Base-by-base conservation (phyloP, 495 filamentous ascomycete genomes). In the Penicillium taxi region DNA sequence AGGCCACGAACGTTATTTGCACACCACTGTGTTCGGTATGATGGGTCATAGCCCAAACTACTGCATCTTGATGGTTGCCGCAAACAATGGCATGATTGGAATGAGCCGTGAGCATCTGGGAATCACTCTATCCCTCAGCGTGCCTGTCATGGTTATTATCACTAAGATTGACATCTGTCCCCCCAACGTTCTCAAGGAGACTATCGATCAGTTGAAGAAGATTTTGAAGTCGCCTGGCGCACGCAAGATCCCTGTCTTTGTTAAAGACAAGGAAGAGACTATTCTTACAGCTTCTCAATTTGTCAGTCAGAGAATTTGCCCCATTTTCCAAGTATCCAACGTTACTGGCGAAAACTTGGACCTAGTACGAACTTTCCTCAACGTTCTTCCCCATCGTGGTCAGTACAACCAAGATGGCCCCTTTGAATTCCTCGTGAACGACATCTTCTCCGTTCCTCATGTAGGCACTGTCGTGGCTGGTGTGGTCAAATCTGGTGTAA, bases 111-210 rank as follows among this genome's bases (percentile, higher is more conserved):
- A 98, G 63, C 91, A 98, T 61, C 70, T 98, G 13, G 91, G 91
- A 12, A 96, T 98, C 53, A 91, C 91, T 1, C 67, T 96, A 13
- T 90, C 91, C 2, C 63, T 98, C 22, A 96, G 96, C 53, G 93
- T 98, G 16, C 91, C 91, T 3, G 87, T 98, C 47, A 90, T 98
- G 82, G 89, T 98, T 17, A 86, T 96, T 40, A 79, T 98, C 40
- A 98, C 91, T 56, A 98, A 98, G 63, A 96, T 96, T 45, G 91
- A 98, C 59, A 98, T 96, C 35, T 98, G 91, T 52, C 91, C 91
- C 12, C 91, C 93, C 0, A 82, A 98, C 41, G 95, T 98, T 53
- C 63, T 98, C 12, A 75, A 94, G 61, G 82, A 98, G 61, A 98
- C 91, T 23, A 79, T 96, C 33, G 80, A 77, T n/a, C 90, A 96